Percentiles rank a stretch among this genome's conserved stretches.
These are phyloP conservation scores for Pythium oligandrum DNA, from an alignment of 352 stramenopile genomes.

Conservation along the genomic window DNA sequence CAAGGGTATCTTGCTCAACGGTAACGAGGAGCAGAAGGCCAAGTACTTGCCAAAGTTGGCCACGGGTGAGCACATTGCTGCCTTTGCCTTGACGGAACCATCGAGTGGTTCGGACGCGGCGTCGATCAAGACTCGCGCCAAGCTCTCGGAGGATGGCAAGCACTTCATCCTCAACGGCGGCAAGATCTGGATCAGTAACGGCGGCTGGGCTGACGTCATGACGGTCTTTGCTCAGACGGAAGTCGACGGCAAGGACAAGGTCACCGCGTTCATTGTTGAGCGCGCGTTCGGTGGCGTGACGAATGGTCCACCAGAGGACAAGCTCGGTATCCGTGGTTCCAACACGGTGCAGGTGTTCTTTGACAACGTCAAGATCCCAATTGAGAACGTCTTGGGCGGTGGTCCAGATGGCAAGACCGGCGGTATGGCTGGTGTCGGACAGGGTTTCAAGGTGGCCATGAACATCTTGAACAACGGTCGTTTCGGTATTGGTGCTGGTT, in stretches of 20 bases:
- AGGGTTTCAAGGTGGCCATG: conserved; percentile 92
- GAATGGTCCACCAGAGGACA: conserved; percentile 93
- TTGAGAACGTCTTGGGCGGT: conserved; percentile 87
- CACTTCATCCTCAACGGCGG: conserved; percentile 90
- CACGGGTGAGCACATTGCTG: conserved; percentile 79
- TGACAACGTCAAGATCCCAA: conserved; percentile 93
- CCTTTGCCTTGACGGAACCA: conserved; percentile 89
- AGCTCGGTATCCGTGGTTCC: conserved; percentile 96
- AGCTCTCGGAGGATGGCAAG: conserved; percentile 87
- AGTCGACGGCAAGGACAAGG: conserved; percentile 95
- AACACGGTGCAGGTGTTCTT: conserved; percentile 96
- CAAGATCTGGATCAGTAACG: conserved; percentile 99
- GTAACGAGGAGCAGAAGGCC: conserved; percentile 75
- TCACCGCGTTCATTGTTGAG: conserved; percentile 98
- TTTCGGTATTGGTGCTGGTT: conserved; percentile 76
- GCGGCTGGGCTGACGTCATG: conserved; percentile 94
- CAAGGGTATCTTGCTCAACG: conserved; percentile 86
- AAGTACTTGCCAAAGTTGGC: conserved; percentile 90
- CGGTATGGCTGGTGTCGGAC: conserved; percentile 65
- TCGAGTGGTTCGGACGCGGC: conserved; percentile 87
- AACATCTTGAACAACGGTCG: conserved; percentile 93
- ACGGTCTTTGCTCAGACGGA: conserved; percentile 96
- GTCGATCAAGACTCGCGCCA: conserved; percentile 88
- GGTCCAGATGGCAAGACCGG: conserved; percentile 70
- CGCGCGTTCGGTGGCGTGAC: conserved; percentile 89